Conservation (phyloP, 768 basidiomycete species). For the Boletellus ananas region DNA sequence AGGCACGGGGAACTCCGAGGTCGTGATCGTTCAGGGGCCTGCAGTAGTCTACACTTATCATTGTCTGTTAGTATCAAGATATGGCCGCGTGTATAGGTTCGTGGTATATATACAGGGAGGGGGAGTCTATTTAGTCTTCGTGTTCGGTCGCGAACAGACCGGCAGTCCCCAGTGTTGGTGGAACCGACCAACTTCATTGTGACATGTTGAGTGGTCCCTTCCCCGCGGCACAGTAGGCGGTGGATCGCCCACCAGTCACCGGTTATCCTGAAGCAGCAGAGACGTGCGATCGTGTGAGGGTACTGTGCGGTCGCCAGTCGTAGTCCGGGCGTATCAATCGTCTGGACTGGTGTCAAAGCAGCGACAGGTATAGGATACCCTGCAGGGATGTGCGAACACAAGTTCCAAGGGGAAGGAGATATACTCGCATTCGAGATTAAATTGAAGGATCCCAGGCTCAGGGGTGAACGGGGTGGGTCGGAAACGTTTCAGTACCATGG, state of each 20-base stretch:
- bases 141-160: no score
- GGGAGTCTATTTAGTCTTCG: no score
- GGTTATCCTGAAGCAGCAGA: conserved; percentile 7
- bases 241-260: conserved; percentile 5
- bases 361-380: conserved; percentile 4
- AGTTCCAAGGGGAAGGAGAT: conserved; percentile 17
- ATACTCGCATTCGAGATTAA: conserved; percentile 21
- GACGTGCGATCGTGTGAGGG: neutral
- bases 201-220: neutral
- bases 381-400: conserved; percentile 12
- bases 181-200: no score
- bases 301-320: neutral
- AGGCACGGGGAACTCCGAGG: no score
- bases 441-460: conserved; percentile 24
- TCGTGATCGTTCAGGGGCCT: no score
- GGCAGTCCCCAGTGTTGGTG: no score
- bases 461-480: conserved; percentile 24
- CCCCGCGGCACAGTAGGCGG: neutral
- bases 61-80: no score
- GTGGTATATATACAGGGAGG: no score
- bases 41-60: no score
- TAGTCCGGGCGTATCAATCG: neutral
- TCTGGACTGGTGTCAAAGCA: conserved; percentile 11
- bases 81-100: no score
- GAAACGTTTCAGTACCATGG: conserved; percentile 22